These are phyloP conservation scores for Verticillium nubilum DNA, from an alignment of 2,329 filamentous ascomycete genomes.

Conservation along the genomic window DNA sequence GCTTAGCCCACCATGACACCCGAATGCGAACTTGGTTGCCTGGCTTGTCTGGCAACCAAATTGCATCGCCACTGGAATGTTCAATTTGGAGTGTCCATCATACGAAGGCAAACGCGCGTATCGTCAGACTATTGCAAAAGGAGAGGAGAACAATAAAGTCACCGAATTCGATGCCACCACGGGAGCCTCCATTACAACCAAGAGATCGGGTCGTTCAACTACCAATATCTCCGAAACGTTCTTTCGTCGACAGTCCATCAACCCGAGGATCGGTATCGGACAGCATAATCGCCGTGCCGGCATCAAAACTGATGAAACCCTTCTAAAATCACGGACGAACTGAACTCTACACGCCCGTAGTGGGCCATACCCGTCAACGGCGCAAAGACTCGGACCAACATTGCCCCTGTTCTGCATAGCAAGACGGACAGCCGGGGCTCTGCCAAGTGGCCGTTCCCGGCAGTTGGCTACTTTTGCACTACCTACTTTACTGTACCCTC, in stretches of 20 bases:
- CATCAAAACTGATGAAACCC: background rate
- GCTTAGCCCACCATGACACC: no score
- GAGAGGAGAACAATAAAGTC: background rate
- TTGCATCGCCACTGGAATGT: background rate
- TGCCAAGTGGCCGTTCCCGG: background rate
- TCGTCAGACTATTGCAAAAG: background rate
- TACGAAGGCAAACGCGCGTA: background rate
- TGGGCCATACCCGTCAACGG: background rate
- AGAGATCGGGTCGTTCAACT: background rate
- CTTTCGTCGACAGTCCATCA: background rate
- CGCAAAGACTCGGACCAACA: background rate
- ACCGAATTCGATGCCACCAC: background rate
- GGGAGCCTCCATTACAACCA: background rate
- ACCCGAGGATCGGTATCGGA: background rate
- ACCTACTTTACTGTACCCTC: no score
- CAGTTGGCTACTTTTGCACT: background rate
- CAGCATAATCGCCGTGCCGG: background rate
- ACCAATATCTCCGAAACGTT: background rate
- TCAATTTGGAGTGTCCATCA: background rate
- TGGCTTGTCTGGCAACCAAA: background rate
- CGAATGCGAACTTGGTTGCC: no score
- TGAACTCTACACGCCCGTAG: background rate
- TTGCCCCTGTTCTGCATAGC: background rate
- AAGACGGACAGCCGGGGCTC: background rate
- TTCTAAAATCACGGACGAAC: background rate